These are phyloP conservation scores for Lindgomyces ingoldianus DNA, from an alignment of 495 filamentous ascomycete genomes.

Conservation along the genomic window DNA sequence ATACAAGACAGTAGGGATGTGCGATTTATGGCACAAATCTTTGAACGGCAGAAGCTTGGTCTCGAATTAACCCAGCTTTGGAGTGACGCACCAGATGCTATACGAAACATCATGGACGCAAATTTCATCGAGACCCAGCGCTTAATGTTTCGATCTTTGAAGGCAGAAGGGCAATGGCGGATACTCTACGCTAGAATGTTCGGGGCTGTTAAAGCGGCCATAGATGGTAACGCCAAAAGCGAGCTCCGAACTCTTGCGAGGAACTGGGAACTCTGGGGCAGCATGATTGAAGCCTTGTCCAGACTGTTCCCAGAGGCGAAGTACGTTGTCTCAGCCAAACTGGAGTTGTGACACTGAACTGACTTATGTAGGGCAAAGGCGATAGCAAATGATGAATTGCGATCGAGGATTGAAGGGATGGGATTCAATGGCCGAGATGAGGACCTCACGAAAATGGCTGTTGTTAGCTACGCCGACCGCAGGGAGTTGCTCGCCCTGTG, in stretches of 20 bases:
- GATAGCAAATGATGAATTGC: background rate
- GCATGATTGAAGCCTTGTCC: background rate
- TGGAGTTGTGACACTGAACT: background rate
- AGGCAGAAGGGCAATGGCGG: background rate
- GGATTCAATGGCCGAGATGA: background rate
- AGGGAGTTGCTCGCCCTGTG: background rate
- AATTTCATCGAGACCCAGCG: constrained; percentile 4
- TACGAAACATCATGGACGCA: constrained; percentile 5
- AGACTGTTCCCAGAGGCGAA: background rate
- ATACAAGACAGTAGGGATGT: constrained; percentile 24
- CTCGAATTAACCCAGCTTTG: constrained; percentile 7
- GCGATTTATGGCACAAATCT: constrained; percentile 24
- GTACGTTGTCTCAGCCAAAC: background rate
- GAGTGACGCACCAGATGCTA: background rate
- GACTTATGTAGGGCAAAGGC: background rate
- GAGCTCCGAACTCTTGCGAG: background rate
- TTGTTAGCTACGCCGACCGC: background rate
- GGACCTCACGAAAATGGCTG: background rate
- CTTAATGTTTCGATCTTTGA: background rate
- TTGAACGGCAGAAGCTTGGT: background rate
- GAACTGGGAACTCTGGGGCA: background rate
- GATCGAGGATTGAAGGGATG: background rate
- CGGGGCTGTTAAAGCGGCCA: background rate
- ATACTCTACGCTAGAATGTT: background rate
- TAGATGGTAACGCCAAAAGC: no score